Percentiles rank a stretch among this genome's conserved stretches.
Conservation (phyloP, 306 rosid genomes). For the Dicorynia guianensis region DNA sequence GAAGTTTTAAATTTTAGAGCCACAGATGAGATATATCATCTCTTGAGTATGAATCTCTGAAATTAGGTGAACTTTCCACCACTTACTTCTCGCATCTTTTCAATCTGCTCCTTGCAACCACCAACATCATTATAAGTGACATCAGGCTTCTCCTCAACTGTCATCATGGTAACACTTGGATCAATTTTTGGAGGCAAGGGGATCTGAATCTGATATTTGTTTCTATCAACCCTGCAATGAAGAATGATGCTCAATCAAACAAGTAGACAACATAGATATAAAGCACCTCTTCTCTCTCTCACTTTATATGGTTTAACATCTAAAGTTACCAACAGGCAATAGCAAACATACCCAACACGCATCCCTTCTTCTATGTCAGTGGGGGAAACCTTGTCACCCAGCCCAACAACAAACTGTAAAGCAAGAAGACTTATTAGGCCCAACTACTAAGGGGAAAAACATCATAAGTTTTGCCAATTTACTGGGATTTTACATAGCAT, state of each 20-base stretch:
- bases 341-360: constrained; percentile 94
- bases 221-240: constrained; percentile 87
- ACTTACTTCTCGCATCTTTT: constrained; percentile 95
- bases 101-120: constrained; percentile 97
- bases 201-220: constrained; percentile 98
- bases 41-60: background rate
- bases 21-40: background rate
- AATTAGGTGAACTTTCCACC: background rate
- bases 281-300: constrained; percentile 9
- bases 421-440: constrained; percentile 45
- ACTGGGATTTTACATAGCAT: constrained; percentile 16
- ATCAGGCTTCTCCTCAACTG: constrained; percentile 97
- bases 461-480: background rate
- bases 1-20: constrained; percentile 33
- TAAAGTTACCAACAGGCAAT: constrained; percentile 14
- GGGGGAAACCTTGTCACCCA: constrained; percentile 99
- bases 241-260: constrained; percentile 44
- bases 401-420: constrained; percentile 96
- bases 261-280: background rate
- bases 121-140: constrained; percentile 99
- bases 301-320: constrained; percentile 6
- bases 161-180: constrained; percentile 99
- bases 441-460: background rate
- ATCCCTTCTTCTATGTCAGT: constrained; percentile 99
- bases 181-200: constrained; percentile 98